Percentiles rank a stretch among this genome's conserved stretches.
Conservation (phyloP, 495 filamentous ascomycete species). For the Apodospora peruviana region DNA sequence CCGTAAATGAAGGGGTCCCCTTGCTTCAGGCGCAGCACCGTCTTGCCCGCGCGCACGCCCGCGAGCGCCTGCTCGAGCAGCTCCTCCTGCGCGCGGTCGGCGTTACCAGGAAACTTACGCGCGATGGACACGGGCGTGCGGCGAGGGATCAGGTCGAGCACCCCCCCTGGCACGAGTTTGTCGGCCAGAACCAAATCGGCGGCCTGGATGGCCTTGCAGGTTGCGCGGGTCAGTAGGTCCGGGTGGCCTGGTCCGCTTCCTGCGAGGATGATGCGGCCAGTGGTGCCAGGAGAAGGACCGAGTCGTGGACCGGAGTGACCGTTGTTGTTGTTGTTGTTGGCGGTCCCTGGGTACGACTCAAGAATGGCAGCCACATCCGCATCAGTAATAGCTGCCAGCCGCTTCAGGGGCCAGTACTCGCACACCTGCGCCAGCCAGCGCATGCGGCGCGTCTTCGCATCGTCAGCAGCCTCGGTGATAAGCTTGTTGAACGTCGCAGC, state of each 20-base stretch:
- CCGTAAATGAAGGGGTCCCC: constrained; percentile 97
- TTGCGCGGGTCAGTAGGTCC: constrained; percentile 82
- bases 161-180: constrained; percentile 86
- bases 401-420: constrained; percentile 93
- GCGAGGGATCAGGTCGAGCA: constrained; percentile 84
- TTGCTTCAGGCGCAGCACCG: constrained; percentile 86
- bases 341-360: constrained; percentile 48
- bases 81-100: constrained; percentile 88
- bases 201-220: constrained; percentile 73
- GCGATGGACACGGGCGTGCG: constrained; percentile 87
- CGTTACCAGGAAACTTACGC: constrained; percentile 95
- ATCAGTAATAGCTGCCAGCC: constrained; percentile 73
- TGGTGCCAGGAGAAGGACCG: background rate
- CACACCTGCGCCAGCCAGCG: constrained; percentile 95
- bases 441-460: constrained; percentile 73
- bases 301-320: background rate
- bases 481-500: constrained; percentile 80
- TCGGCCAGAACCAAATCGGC: constrained; percentile 91
- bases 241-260: constrained; percentile 94
- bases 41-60: constrained; percentile 64
- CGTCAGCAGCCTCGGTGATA: constrained; percentile 68
- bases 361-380: constrained; percentile 70
- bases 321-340: background rate
- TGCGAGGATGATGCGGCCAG: constrained; percentile 76
- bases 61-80: constrained; percentile 74